phyloP scores from a whole-genome alignment of 805 yeast species.

The Candida ascalaphidarum region DNA sequence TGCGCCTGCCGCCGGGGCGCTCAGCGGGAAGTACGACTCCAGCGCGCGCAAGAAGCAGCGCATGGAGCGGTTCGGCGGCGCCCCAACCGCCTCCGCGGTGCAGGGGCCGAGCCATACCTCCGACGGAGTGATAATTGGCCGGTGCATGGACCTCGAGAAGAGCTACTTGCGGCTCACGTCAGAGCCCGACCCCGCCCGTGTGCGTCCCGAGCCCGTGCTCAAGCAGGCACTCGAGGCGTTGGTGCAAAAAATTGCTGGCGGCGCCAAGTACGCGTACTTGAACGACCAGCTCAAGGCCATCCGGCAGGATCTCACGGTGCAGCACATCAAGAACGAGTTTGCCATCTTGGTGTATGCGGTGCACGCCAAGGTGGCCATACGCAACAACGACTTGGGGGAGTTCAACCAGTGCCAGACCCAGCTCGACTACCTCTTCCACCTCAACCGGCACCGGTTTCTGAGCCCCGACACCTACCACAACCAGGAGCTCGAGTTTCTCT shows the following conservation, averaged over 20 bases:
- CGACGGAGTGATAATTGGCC: slow-evolving; percentile 43
- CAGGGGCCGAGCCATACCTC: slow-evolving; percentile 1
- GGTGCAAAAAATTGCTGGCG: slow-evolving; percentile 39
- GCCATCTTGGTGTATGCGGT: slow-evolving; percentile 75
- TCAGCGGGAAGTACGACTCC: too few species aligned
- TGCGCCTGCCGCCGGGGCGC: too few species aligned
- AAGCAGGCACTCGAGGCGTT: slow-evolving; percentile 49
- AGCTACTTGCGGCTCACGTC: slow-evolving; percentile 78
- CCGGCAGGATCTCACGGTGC: slow-evolving; percentile 90
- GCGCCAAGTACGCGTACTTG: slow-evolving; percentile 62
- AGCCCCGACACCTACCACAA: slow-evolving; percentile 9
- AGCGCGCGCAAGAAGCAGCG: slow-evolving; percentile 33
- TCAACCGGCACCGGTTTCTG: slow-evolving; percentile 13
- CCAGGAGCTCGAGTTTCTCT: slow-evolving; percentile 51
- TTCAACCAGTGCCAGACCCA: slow-evolving; percentile 92
- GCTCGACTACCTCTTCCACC: slow-evolving; percentile 52
- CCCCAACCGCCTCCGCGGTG: slow-evolving; percentile 1
- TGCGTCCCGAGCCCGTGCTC: slow-evolving; percentile 64
- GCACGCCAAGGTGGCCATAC: slow-evolving; percentile 82
- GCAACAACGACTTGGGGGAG: slow-evolving; percentile 81
- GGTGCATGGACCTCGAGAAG: slow-evolving; percentile 61
- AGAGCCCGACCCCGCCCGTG: slow-evolving; percentile 79
- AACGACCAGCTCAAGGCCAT: slow-evolving; percentile 89
- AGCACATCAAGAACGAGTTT: slow-evolving; percentile 70
- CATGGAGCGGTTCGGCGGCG: slow-evolving; percentile 44